These are phyloP conservation scores for Knoxia roxburghii DNA, from an alignment of 257 asterid species.

Conservation along the genomic window DNA sequence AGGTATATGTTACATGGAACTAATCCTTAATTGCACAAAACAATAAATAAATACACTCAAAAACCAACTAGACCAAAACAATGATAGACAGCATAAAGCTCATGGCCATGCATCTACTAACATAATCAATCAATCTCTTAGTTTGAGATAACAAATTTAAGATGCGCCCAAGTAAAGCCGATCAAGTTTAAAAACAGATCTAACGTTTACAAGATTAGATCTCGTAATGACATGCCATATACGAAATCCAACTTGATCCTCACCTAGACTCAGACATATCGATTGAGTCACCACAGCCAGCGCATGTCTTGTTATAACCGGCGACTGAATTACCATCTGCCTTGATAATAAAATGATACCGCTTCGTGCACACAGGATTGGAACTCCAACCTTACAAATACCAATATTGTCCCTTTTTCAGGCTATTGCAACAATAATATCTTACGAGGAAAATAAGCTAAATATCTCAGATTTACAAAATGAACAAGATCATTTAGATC, in stretches of 20 bases:
- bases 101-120: not conserved
- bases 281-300: slow-evolving; percentile 68
- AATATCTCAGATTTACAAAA: not conserved
- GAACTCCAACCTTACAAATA: slow-evolving; percentile 72
- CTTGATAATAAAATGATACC: slow-evolving; percentile 86
- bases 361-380: slow-evolving; percentile 88
- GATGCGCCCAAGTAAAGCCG: not conserved
- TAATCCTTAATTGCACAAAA: no score
- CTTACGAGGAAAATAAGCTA: not conserved
- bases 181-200: not conserved
- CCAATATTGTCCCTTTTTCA: not conserved
- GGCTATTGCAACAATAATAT: not conserved
- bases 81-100: not conserved
- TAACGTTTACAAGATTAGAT: not conserved
- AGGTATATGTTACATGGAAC: no score
- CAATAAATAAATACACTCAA: no score
- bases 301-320: slow-evolving; percentile 67
- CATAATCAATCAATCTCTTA: not conserved
- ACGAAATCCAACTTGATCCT: not conserved
- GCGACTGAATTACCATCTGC: slow-evolving; percentile 83
- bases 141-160: no score
- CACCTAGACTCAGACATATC: slow-evolving; percentile 77
- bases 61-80: not conserved
- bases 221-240: not conserved
- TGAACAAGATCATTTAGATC: not conserved